These are phyloP conservation scores for Cucurbita moschata DNA, from an alignment of 306 rosid species.

Conservation along the genomic window DNA sequence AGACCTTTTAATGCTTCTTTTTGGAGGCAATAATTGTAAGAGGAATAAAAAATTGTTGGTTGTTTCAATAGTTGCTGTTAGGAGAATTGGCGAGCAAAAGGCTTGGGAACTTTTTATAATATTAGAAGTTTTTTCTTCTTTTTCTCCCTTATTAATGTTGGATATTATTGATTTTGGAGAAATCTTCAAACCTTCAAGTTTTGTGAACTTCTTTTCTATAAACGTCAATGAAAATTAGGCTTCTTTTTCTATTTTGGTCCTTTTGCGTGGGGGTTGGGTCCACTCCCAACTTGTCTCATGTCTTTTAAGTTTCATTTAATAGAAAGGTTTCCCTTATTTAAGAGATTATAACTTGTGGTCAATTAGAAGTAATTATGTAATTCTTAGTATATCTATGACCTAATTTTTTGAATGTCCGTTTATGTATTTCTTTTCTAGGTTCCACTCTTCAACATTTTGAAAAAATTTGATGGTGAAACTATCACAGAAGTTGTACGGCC, in stretches of 20 bases:
- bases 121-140: background rate
- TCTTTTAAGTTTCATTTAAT: background rate
- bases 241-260: background rate
- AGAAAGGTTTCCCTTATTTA: background rate
- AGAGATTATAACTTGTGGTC: background rate
- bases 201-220: background rate
- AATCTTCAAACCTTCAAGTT: background rate
- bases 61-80: background rate
- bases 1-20: background rate
- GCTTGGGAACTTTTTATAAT: background rate
- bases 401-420: background rate
- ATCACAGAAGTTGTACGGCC: constrained; percentile 93
- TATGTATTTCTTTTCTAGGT: constrained; percentile 32
- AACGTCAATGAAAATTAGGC: background rate
- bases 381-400: background rate
- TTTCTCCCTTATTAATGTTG: background rate
- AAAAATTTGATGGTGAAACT: constrained; percentile 92
- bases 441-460: constrained; percentile 83
- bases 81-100: background rate
- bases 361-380: background rate
- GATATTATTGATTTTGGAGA: background rate
- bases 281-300: background rate
- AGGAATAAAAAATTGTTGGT: background rate
- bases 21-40: background rate
- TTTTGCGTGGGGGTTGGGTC: no score